phyloP scores from a whole-genome alignment of 192 early-diverging fungal species.

The Coemansia sp. region DNA sequence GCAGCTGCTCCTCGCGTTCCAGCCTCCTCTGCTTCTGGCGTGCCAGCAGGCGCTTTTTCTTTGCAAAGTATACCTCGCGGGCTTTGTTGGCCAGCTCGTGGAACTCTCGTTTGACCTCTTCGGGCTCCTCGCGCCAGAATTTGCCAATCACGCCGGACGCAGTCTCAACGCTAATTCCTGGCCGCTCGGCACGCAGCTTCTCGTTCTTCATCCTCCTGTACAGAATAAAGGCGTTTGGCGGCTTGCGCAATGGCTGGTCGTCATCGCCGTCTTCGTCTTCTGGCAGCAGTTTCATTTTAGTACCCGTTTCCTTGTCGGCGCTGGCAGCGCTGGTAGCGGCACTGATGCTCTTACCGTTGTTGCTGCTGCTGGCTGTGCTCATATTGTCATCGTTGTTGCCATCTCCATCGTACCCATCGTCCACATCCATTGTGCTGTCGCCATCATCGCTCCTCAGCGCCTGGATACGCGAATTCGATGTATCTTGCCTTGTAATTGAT shows the following conservation, averaged over 20 bases:
- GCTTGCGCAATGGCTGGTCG: conserved; percentile 34
- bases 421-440: conserved; percentile 1
- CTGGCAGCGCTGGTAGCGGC: background rate
- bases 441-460: background rate
- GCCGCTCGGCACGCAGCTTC: conserved; percentile 18
- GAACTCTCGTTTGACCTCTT: conserved; percentile 22
- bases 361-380: background rate
- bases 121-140: conserved; percentile 27
- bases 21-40: conserved; percentile 22
- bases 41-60: conserved; percentile 39
- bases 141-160: conserved; percentile 39
- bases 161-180: conserved; percentile 27
- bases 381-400: conserved; percentile 10
- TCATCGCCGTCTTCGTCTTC: conserved; percentile 5
- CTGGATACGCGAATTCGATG: background rate
- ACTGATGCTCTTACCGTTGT: background rate
- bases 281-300: background rate
- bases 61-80: conserved; percentile 41
- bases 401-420: conserved; percentile 3
- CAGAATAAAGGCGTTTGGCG: conserved; percentile 46
- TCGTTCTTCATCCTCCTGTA: conserved; percentile 34
- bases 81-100: conserved; percentile 17
- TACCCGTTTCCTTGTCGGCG: background rate
- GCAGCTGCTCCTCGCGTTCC: conserved; percentile 24
- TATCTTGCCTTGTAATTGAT: background rate